phyloP scores from a whole-genome alignment of 192 early-diverging fungal genomes.

The Coemansia sp. region DNA sequence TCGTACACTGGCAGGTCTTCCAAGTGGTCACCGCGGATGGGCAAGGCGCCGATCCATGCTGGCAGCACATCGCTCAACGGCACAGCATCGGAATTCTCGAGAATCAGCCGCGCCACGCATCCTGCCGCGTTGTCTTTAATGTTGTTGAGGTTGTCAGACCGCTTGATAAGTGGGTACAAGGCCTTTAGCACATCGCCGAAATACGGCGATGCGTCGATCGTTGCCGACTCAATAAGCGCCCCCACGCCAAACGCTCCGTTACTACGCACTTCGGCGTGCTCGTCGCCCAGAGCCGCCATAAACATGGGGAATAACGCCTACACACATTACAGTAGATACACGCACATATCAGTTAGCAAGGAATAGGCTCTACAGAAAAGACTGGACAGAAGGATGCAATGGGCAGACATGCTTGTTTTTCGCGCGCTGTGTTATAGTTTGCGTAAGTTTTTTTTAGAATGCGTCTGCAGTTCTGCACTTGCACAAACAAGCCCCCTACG shows the following conservation, averaged over 20 bases:
- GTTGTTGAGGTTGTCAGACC: slow-evolving; percentile 48
- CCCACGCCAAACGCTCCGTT: slow-evolving; percentile 86
- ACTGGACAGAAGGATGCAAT: background rate
- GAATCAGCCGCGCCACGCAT: slow-evolving; percentile 75
- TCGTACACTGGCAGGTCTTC: slow-evolving; percentile 80
- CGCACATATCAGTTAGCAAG: background rate
- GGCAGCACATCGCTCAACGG: slow-evolving; percentile 73
- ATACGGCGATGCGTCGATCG: slow-evolving; percentile 68
- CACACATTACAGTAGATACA: background rate
- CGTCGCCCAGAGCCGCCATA: slow-evolving; percentile 70
- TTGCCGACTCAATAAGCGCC: slow-evolving; percentile 66
- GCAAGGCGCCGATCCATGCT: slow-evolving; percentile 66
- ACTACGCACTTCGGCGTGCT: slow-evolving; percentile 81
- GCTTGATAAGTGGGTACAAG: slow-evolving; percentile 65
- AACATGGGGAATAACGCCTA: slow-evolving; percentile 70
- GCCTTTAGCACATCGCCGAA: slow-evolving; percentile 65
- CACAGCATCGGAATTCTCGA: slow-evolving; percentile 67
- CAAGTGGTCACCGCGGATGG: slow-evolving; percentile 73
- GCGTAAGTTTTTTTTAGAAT: background rate
- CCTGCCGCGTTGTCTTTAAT: slow-evolving; percentile 76
- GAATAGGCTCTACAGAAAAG: background rate
- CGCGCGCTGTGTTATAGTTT: background rate
- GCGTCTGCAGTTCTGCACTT: background rate
- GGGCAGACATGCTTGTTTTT: background rate
- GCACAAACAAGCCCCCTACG: background rate